phyloP scores from a whole-genome alignment of 352 stramenopile genomes.

The Phytophthora ramorum region DNA sequence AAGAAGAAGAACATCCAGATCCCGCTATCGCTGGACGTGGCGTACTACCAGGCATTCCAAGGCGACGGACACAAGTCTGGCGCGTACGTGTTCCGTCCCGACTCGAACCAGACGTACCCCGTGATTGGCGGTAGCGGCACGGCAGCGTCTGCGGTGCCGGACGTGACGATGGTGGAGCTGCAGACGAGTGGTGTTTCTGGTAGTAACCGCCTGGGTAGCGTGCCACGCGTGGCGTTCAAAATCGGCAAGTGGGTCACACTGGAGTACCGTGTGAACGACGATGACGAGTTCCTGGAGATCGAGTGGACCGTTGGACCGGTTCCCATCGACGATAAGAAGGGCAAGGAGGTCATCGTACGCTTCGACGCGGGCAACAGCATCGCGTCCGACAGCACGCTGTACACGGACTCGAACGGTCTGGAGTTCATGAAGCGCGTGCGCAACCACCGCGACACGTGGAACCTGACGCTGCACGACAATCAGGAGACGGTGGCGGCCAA shows the following conservation, averaged over 20 bases:
- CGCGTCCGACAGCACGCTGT: slow-evolving; percentile 66
- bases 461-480: slow-evolving; percentile 88
- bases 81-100: slow-evolving; percentile 97
- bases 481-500: slow-evolving; percentile 95
- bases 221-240: slow-evolving; percentile 72
- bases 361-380: slow-evolving; percentile 79
- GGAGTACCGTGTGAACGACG: slow-evolving; percentile 89
- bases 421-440: slow-evolving; percentile 93
- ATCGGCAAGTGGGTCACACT: slow-evolving; percentile 92
- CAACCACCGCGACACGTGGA: slow-evolving; percentile 91
- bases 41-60: slow-evolving; percentile 77
- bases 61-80: slow-evolving; percentile 87
- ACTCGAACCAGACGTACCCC: slow-evolving; percentile 71
- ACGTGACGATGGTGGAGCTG: slow-evolving; percentile 56
- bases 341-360: slow-evolving; percentile 96
- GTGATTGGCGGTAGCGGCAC: slow-evolving; percentile 25
- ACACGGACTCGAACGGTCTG: slow-evolving; percentile 96
- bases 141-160: slow-evolving; percentile 9
- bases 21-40: slow-evolving; percentile 50
- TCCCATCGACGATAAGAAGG: slow-evolving; percentile 78
- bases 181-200: slow-evolving; percentile 37
- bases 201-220: slow-evolving; percentile 11
- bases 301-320: slow-evolving; percentile 93
- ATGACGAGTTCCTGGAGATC: slow-evolving; percentile 92
- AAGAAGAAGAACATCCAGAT: slow-evolving; percentile 76